A percentile compares a stretch with the other conserved stretches of the same genome.
Evolutionary conservation across 2,329 filamentous ascomycete species (phyloP).

Genomic region (Biscogniauxia mediterranea): DNA sequence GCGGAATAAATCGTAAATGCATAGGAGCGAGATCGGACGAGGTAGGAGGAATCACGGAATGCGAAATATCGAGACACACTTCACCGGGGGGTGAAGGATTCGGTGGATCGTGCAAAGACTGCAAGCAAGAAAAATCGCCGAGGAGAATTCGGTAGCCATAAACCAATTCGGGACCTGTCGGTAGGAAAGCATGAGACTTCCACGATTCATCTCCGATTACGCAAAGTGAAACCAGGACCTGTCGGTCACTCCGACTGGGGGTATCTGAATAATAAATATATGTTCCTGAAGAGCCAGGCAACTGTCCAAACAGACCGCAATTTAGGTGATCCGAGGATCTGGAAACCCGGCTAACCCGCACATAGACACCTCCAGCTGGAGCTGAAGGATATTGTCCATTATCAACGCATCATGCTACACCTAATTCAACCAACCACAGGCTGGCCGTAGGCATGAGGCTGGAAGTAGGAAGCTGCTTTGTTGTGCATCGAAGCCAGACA

Average conservation of each 20-base stretch:
- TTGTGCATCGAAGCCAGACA: constrained; percentile 42
- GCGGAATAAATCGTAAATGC: constrained; percentile 24
- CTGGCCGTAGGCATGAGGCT: constrained; percentile 49
- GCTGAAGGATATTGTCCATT: constrained; percentile 5
- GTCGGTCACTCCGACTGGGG: constrained; percentile 23
- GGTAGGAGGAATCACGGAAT: constrained; percentile 5
- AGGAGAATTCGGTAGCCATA: constrained; percentile 1
- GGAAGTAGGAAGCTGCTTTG: constrained; percentile 50
- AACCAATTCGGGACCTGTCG: constrained; percentile 4
- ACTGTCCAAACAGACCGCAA: constrained; percentile 20
- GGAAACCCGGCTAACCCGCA: constrained; percentile 5
- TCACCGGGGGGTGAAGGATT: not conserved
- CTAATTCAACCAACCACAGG: constrained; percentile 50
- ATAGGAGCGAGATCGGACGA: constrained; percentile 13
- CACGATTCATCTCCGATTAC: constrained; percentile 6
- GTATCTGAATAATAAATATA: constrained; percentile 33
- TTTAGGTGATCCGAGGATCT: constrained; percentile 17
- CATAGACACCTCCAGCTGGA: constrained; percentile 4
- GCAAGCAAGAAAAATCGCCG: constrained; percentile 1
- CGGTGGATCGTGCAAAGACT: constrained; percentile 1
- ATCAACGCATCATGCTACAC: not conserved
- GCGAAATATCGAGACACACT: constrained; percentile 7
- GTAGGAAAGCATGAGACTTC: not conserved
- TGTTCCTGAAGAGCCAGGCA: constrained; percentile 31
- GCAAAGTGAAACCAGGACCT: not conserved